These are phyloP conservation scores for Casuarina equisetifolia DNA, from an alignment of 306 rosid genomes.

Conservation along the genomic window DNA sequence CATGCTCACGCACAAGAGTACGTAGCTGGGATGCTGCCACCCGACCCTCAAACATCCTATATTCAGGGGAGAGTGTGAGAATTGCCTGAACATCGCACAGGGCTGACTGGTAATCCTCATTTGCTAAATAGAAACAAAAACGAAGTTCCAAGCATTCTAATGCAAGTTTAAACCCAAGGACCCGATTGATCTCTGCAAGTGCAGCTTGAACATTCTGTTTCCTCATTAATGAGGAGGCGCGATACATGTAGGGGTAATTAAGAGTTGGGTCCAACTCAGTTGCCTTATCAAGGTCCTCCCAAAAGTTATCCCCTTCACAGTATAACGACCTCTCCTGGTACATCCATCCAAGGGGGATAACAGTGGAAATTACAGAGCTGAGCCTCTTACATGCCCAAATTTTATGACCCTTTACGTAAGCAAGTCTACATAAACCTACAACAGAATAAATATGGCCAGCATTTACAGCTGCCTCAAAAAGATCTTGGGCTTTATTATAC, in stretches of 20 bases:
- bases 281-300: conserved; percentile 88
- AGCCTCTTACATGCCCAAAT: conserved; percentile 65
- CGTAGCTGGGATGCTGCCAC: conserved; percentile 83
- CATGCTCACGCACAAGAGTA: conserved; percentile 85
- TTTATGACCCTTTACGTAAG: conserved; percentile 58
- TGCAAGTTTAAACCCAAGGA: conserved; percentile 90
- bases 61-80: conserved; percentile 74
- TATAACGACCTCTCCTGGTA: conserved; percentile 85
- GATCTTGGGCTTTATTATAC: conserved; percentile 63
- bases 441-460: conserved; percentile 83
- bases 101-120: conserved; percentile 81
- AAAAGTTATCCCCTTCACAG: conserved; percentile 61
- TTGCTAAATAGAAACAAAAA: conserved; percentile 71
- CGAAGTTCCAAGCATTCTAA: conserved; percentile 89
- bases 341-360: conserved; percentile 79
- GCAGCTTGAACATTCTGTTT: conserved; percentile 66
- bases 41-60: conserved; percentile 86
- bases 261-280: conserved; percentile 84
- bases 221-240: conserved; percentile 75
- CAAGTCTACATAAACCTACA: conserved; percentile 74
- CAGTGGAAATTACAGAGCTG: conserved; percentile 62
- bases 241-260: conserved; percentile 83
- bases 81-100: conserved; percentile 86
- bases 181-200: conserved; percentile 66
- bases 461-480: conserved; percentile 70